Evolutionary conservation across 148 eudicot species (phyloP).

Genomic region (Pouteria glomerata): DNA sequence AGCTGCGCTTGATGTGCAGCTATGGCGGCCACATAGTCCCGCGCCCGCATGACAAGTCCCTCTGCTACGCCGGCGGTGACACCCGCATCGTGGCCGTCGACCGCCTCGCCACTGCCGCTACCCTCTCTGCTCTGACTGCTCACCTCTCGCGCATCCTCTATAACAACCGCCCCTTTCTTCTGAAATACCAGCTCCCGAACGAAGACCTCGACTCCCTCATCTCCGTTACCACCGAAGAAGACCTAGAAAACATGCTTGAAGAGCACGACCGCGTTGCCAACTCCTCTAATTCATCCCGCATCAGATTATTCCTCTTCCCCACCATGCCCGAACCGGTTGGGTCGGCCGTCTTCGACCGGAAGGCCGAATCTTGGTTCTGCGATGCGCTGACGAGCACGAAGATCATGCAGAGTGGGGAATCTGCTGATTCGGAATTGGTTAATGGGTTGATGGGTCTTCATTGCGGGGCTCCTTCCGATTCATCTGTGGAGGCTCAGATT

Average conservation of each 20-base stretch:
- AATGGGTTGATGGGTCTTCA: constrained; percentile 22
- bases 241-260: constrained; percentile 72
- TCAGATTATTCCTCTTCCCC: constrained; percentile 67
- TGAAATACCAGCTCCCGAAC: constrained; percentile 78
- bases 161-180: constrained; percentile 33
- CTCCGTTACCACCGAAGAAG: constrained; percentile 73
- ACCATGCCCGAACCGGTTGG: constrained; percentile 27
- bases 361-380: constrained; percentile 57
- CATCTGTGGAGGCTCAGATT: constrained; percentile 13
- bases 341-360: constrained; percentile 35
- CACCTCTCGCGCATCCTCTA: constrained; percentile 44
- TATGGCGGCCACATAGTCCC: constrained; percentile 80
- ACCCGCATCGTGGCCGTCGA: constrained; percentile 69
- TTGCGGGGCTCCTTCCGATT: constrained; percentile 12
- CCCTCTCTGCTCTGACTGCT: constrained; percentile 36
- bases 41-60: constrained; percentile 61
- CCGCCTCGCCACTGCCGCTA: constrained; percentile 31
- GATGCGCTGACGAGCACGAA: constrained; percentile 50
- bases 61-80: constrained; percentile 81
- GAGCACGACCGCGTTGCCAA: constrained; percentile 50
- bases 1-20: constrained; percentile 78
- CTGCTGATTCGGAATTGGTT: constrained; percentile 27
- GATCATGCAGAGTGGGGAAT: constrained; percentile 37
- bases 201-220: constrained; percentile 80
- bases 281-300: constrained; percentile 38